These are phyloP conservation scores for Saturnispora serradocipensis DNA, from an alignment of 805 yeast species.

Conservation along the genomic window DNA sequence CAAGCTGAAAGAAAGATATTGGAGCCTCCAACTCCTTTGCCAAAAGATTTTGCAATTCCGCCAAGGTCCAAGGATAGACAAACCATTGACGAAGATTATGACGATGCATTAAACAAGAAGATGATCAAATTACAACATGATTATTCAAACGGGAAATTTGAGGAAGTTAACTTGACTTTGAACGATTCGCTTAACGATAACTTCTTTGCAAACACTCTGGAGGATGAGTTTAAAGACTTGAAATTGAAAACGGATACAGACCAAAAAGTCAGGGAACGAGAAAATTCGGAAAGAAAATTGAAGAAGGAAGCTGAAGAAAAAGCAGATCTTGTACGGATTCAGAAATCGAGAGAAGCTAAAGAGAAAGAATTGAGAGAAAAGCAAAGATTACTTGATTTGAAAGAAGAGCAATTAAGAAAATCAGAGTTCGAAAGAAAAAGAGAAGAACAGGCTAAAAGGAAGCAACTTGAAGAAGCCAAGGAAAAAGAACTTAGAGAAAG, in stretches of 20 bases:
- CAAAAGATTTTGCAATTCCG: constrained; percentile 13
- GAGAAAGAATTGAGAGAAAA: neutral
- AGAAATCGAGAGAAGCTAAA: neutral
- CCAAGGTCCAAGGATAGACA: constrained; percentile 5
- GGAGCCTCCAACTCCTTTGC: constrained; percentile 15
- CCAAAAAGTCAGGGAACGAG: neutral
- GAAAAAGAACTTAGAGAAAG: neutral
- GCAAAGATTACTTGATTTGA: neutral
- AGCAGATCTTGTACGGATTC: neutral
- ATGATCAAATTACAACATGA: constrained; percentile 3
- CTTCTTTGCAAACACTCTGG: neutral
- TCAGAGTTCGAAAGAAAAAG: neutral
- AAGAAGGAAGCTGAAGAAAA: neutral
- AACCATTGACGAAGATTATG: neutral
- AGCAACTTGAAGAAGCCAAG: neutral
- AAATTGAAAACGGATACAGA: neutral
- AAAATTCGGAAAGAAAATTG: neutral
- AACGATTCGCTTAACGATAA: neutral
- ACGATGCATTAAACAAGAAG: neutral
- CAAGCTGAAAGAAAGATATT: constrained; percentile 23
- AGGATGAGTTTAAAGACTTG: neutral
- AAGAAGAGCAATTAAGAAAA: neutral
- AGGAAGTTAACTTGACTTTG: neutral
- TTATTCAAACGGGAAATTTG: constrained; percentile 1
- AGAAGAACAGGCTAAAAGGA: neutral